Percentiles rank a stretch among this genome's conserved stretches.
Evolutionary conservation across 1,284 basidiomycete species (phyloP).

Genomic region (Puccinia horiana): DNA sequence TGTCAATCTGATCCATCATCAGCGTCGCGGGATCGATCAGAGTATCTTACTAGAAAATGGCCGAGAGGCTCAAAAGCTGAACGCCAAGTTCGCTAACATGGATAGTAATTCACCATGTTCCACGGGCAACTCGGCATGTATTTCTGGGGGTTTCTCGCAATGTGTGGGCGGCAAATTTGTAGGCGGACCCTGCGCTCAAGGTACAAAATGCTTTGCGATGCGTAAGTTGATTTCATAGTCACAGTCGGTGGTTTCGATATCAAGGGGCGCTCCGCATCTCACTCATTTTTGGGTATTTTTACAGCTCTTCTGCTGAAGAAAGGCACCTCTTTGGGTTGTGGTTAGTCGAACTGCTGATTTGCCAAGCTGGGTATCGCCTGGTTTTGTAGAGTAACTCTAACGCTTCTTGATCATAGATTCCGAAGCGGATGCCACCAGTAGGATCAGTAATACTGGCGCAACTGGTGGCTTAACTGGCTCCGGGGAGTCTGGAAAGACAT

Average conservation of each 20-base stretch:
- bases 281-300: neutral
- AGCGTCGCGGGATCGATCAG: conserved; percentile 31
- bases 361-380: neutral
- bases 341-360: conserved; percentile 5
- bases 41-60: conserved; percentile 39
- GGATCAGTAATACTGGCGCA: conserved; percentile 37
- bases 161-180: conserved; percentile 47
- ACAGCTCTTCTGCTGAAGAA: conserved; percentile 42
- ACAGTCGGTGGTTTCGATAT: neutral
- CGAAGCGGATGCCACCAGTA: conserved; percentile 26
- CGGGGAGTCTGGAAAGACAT: neutral
- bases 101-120: conserved; percentile 25
- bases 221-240: conserved; percentile 29
- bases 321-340: conserved; percentile 35
- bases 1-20: neutral
- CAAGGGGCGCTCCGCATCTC: neutral
- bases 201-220: conserved; percentile 37
- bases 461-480: conserved; percentile 40
- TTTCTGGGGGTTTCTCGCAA: conserved; percentile 41
- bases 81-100: conserved; percentile 45
- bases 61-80: conserved; percentile 40
- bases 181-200: conserved; percentile 22
- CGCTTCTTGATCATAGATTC: conserved; percentile 23
- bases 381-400: neutral
- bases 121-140: conserved; percentile 39